Percentiles rank a stretch among this genome's conserved stretches.
These are phyloP conservation scores for Alternaria hordeiaustralica DNA, from an alignment of 2,329 filamentous ascomycete genomes.

Conservation along the genomic window DNA sequence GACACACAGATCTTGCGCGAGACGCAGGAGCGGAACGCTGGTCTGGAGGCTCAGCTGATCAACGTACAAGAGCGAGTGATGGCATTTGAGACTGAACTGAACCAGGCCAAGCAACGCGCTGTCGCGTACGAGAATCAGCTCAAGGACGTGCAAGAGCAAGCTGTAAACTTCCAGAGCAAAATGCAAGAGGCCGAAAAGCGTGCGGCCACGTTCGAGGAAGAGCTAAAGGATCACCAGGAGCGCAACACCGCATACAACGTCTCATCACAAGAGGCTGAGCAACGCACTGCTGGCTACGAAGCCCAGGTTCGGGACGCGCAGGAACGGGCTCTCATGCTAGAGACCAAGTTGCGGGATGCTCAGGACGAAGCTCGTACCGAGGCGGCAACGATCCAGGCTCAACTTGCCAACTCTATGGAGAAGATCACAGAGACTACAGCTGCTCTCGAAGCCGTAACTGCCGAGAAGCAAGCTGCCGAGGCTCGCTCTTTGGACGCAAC, in stretches of 20 bases:
- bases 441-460: conserved; percentile 34
- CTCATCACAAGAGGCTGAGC: conserved; percentile 27
- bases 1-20: conserved; percentile 33
- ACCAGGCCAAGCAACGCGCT: conserved; percentile 33
- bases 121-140: conserved; percentile 43
- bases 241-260: conserved; percentile 28
- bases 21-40: conserved; percentile 41
- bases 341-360: conserved; percentile 39
- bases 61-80: conserved; percentile 44
- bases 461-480: conserved; percentile 43
- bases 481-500: conserved; percentile 37
- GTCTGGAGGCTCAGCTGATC: conserved; percentile 40
- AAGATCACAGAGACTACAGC: conserved; percentile 37
- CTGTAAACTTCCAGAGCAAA: conserved; percentile 39
- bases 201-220: conserved; percentile 34
- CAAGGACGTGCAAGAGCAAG: conserved; percentile 40
- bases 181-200: conserved; percentile 36
- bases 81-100: conserved; percentile 39
- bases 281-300: conserved; percentile 38
- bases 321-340: conserved; percentile 42
- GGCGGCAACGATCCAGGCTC: conserved; percentile 45
- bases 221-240: conserved; percentile 41
- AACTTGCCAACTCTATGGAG: conserved; percentile 42
- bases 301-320: conserved; percentile 41
- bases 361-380: conserved; percentile 45